Percentiles rank a stretch among this genome's conserved stretches.
Conservation (phyloP, 176 grass and related monocot species). For the Eremochloa ophiuroides region DNA sequence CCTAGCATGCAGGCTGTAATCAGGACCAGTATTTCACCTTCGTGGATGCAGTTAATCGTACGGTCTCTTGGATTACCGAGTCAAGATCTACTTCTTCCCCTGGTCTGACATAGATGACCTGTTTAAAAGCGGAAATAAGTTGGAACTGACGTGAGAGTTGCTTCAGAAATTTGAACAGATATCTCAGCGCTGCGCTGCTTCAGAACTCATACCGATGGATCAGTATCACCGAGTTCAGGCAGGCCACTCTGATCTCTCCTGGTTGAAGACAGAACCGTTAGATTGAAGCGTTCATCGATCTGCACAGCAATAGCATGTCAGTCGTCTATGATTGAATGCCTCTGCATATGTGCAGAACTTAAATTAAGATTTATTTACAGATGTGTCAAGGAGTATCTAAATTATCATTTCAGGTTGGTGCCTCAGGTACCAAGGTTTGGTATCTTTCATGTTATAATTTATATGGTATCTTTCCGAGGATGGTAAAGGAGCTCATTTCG, state of each 20-base stretch:
- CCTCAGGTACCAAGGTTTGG: background rate
- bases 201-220: slow-evolving; percentile 54
- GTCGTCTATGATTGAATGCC: background rate
- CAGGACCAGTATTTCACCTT: slow-evolving; percentile 36
- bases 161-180: background rate
- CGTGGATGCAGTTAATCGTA: slow-evolving; percentile 53
- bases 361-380: background rate
- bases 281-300: slow-evolving; percentile 72
- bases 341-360: background rate
- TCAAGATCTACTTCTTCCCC: slow-evolving; percentile 68
- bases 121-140: background rate
- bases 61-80: slow-evolving; percentile 68
- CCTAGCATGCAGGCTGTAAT: background rate
- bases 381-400: background rate
- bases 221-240: slow-evolving; percentile 58
- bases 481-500: background rate
- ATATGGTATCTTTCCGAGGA: background rate
- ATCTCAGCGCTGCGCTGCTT: background rate
- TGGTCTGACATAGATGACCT: slow-evolving; percentile 86
- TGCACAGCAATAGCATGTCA: slow-evolving; percentile 12
- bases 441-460: background rate
- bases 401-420: background rate
- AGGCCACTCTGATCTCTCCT: slow-evolving; percentile 49
- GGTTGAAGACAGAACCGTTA: slow-evolving; percentile 64
- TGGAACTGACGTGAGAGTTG: background rate